phyloP scores from a whole-genome alignment of 1,284 basidiomycete genomes.

The Austroboletus niveus region DNA sequence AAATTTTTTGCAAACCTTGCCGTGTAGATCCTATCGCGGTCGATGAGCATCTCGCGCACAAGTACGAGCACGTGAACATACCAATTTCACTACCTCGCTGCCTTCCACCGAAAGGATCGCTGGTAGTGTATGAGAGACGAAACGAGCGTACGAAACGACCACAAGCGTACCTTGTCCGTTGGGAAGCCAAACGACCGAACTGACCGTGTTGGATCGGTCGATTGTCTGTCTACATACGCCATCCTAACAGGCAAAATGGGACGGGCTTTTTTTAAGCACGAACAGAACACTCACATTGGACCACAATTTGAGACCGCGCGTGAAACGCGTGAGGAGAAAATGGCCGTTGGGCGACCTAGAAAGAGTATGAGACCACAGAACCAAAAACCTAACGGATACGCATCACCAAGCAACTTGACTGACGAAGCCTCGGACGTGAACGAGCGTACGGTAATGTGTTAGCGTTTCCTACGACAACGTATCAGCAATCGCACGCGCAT shows the following conservation, averaged over 20 bases:
- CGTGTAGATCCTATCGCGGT: conserved; percentile 49
- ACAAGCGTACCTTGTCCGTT: conserved; percentile 51
- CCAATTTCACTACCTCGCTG: conserved; percentile 50
- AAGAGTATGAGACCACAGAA: not conserved
- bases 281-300: conserved; percentile 47
- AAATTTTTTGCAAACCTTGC: conserved; percentile 35
- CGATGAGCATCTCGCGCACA: conserved; percentile 1
- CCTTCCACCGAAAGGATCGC: conserved; percentile 48
- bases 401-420: conserved; percentile 73
- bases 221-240: conserved; percentile 49
- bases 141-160: not conserved
- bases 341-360: conserved; percentile 62
- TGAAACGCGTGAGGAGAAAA: conserved; percentile 63
- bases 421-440: conserved; percentile 72
- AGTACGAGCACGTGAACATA: conserved; percentile 18
- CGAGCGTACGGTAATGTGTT: conserved; percentile 60
- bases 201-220: conserved; percentile 55
- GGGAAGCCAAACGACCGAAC: conserved; percentile 71
- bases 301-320: conserved; percentile 72
- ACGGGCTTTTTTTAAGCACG: conserved; percentile 2
- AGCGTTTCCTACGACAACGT: conserved; percentile 47
- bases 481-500: not conserved
- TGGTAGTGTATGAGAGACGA: conserved; percentile 31
- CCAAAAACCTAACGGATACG: not conserved
- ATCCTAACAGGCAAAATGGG: not conserved